These are phyloP conservation scores for Calocybe cyanea DNA, from an alignment of 768 basidiomycete genomes.

Conservation along the genomic window DNA sequence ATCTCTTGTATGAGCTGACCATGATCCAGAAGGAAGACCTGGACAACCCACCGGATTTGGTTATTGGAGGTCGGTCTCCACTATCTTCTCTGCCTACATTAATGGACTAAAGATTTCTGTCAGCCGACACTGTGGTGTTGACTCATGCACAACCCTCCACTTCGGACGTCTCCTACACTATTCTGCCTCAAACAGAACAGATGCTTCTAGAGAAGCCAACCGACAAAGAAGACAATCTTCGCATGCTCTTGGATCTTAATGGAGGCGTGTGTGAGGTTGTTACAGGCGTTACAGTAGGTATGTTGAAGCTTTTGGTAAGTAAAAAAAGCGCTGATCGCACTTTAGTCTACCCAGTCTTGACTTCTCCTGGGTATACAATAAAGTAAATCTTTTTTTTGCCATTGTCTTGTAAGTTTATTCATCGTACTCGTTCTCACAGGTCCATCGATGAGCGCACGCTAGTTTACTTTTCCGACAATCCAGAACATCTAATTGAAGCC, in stretches of 20 bases:
- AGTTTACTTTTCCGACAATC: constrained; percentile 71
- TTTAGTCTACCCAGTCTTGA: constrained; percentile 70
- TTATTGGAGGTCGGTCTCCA: constrained; percentile 58
- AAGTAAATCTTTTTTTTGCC: constrained; percentile 37
- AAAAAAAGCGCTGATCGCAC: background rate
- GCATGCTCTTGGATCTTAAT: constrained; percentile 86
- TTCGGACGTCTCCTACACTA: constrained; percentile 51
- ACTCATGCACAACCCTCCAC: constrained; percentile 65
- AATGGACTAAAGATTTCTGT: no score
- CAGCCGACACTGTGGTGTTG: constrained; percentile 96
- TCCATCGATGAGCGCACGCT: constrained; percentile 80
- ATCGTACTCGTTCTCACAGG: constrained; percentile 30
- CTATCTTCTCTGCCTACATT: background rate
- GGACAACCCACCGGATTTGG: constrained; percentile 73
- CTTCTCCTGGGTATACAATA: constrained; percentile 71
- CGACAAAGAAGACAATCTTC: constrained; percentile 74
- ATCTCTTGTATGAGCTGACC: background rate
- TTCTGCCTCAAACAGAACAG: constrained; percentile 49
- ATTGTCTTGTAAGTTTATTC: background rate
- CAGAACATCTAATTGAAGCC: constrained; percentile 56
- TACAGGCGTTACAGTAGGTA: constrained; percentile 84
- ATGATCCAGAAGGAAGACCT: constrained; percentile 42
- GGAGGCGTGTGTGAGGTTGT: constrained; percentile 89
- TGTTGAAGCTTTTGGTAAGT: constrained; percentile 16
- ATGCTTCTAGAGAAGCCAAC: constrained; percentile 88